Percentiles rank a stretch among this genome's conserved stretches.
phyloP scores from a whole-genome alignment of 495 filamentous ascomycete species.

The Tuber indicum region DNA sequence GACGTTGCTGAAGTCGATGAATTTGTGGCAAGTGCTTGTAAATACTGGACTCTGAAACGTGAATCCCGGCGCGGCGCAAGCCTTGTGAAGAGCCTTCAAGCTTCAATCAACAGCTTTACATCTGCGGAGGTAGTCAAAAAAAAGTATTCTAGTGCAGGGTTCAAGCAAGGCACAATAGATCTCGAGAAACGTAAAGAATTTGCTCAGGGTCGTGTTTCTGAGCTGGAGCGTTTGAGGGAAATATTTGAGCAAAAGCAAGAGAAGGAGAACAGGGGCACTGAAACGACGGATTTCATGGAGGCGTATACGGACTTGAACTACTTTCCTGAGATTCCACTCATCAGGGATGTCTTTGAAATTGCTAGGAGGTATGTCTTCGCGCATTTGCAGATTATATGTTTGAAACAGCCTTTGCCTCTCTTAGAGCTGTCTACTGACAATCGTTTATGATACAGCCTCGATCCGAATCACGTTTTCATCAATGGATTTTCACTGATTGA shows the following conservation, averaged over 20 bases:
- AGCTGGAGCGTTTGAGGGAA: constrained; percentile 65
- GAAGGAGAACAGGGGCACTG: constrained; percentile 66
- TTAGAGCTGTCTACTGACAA: constrained; percentile 12
- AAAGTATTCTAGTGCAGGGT: constrained; percentile 87
- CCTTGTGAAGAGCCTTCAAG: constrained; percentile 80
- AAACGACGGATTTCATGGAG: constrained; percentile 65
- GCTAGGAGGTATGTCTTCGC: constrained; percentile 52
- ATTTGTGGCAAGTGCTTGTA: constrained; percentile 84
- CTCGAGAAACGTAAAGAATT: constrained; percentile 82
- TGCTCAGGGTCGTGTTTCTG: constrained; percentile 63
- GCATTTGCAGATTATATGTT: not conserved
- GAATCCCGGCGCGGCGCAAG: constrained; percentile 88
- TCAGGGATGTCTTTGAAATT: constrained; percentile 74
- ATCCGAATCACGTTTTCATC: constrained; percentile 30
- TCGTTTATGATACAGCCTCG: constrained; percentile 22
- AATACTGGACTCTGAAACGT: constrained; percentile 95
- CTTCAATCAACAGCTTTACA: constrained; percentile 74
- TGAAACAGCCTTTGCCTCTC: not conserved
- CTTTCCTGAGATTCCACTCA: constrained; percentile 72
- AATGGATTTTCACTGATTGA: constrained; percentile 34
- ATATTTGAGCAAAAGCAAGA: constrained; percentile 63
- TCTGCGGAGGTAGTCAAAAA: constrained; percentile 93
- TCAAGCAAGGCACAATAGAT: constrained; percentile 62
- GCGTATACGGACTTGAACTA: constrained; percentile 78
- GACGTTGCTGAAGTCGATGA: constrained; percentile 77